Evolutionary conservation across 2,329 filamentous ascomycete genomes (phyloP).

Genomic region (Trichoderma brevicompactum): DNA sequence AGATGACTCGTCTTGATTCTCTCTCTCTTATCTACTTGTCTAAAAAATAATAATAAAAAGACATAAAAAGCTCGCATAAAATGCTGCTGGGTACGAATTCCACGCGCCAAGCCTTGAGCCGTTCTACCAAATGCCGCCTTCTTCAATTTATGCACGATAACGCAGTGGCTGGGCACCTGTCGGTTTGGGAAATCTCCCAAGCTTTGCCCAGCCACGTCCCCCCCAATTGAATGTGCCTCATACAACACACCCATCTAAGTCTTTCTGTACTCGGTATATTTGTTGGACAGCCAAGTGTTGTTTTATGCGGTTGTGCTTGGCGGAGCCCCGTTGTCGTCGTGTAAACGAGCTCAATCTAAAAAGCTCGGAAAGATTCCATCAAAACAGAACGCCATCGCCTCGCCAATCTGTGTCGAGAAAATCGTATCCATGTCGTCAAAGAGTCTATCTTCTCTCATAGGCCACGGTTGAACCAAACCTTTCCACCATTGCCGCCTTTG

Average conservation of each 20-base stretch:
- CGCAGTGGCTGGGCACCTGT: not conserved
- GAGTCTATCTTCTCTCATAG: slow-evolving; percentile 59
- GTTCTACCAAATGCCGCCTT: slow-evolving; percentile 10
- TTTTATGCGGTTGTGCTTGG: not conserved
- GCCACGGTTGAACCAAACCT: slow-evolving; percentile 96
- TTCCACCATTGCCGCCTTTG: slow-evolving; percentile 74
- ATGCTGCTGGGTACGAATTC: not conserved
- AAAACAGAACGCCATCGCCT: not conserved
- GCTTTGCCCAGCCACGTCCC: not conserved
- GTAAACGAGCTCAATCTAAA: not conserved
- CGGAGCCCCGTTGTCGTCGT: not conserved
- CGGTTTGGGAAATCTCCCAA: not conserved
- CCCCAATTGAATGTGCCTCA: not conserved
- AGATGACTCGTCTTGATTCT: not conserved
- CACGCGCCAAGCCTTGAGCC: not conserved
- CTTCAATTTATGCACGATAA: not conserved
- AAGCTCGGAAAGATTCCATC: not conserved
- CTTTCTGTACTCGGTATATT: not conserved
- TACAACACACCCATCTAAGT: not conserved
- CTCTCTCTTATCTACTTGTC: slow-evolving; percentile 4
- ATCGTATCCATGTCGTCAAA: not conserved
- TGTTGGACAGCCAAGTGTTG: not conserved
- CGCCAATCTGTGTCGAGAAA: not conserved
- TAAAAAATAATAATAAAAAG: not conserved
- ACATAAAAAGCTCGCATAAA: slow-evolving; percentile 9